Evolutionary conservation across 1,284 basidiomycete genomes (phyloP), one percentile per base, ranked within the genome.

Genomic region (Xerocomus cyaneibrunnescens): DNA sequence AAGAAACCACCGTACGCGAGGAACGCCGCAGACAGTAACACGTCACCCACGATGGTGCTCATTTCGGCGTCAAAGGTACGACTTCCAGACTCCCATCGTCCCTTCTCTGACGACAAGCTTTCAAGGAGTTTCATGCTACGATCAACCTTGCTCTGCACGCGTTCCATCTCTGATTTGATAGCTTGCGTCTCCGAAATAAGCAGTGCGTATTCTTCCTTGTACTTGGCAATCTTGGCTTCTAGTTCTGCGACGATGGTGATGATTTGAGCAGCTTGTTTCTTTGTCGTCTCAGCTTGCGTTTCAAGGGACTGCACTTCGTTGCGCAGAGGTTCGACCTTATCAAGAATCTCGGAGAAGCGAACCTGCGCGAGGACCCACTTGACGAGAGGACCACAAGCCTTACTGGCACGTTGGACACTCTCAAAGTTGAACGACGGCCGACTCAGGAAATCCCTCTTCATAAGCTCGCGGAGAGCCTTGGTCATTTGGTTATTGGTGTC

Each of bases 341-440:
- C 97, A 45, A 99, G 76, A 63, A 99, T 99, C 72, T 97, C 94
- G 7, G 97, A 98, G 78, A 94, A 99, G 36, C 85, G 85, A 40
- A 99, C 94, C 73, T 99, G 98, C 2, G 97, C 97, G 51, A 99
- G 84, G 8, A 89, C 95, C 97, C 97, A 98, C 69, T 98, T 97
- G 57, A 97, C 96, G 34, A 99, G 83, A 19, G 97, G 98, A 39
- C 97, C 97, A 69, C 97, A 99, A 23, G 98, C 98, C 74, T 89
- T 93, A 74, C 92, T 95, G 22, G 97, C 97, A 52, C 91, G 89
- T 65, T 99, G 89, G 48, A 99, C 95, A 8, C 81, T 91, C 68
- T 98, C 97, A 67, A 94, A 99, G 71, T 95, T 98, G 79, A 88
- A 99, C 3, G 87, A 86, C 0, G 95, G 89, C 34, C 92, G 85